Conservation (phyloP, 768 basidiomycete genomes). For the Exidia glandulosa region DNA sequence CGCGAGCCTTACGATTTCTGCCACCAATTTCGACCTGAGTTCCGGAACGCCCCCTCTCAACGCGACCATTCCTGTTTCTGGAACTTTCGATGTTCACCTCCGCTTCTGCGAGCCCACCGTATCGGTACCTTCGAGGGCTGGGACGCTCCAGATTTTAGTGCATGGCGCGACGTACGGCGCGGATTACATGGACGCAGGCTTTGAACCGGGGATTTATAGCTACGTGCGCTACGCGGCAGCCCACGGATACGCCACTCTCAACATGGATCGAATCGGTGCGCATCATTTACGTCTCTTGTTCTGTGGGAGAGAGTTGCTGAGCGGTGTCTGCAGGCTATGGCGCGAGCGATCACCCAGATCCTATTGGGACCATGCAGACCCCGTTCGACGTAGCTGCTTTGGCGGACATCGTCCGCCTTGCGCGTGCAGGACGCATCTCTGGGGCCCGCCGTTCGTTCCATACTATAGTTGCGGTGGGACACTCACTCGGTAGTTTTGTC, state of each 20-base stretch:
- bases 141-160: not conserved
- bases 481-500: not conserved
- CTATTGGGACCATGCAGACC: not conserved
- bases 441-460: not conserved
- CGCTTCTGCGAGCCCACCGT: not conserved
- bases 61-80: not conserved
- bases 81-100: not conserved
- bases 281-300: not conserved
- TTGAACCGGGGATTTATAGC: conserved; percentile 1
- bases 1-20: too few species aligned
- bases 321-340: not conserved
- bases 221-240: conserved; percentile 10
- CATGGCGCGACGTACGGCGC: not conserved
- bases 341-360: not conserved
- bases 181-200: not conserved
- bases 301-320: not conserved
- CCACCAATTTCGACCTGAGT: too few species aligned
- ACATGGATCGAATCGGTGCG: conserved; percentile 11
- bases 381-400: not conserved
- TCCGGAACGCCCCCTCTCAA: not conserved
- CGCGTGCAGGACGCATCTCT: not conserved
- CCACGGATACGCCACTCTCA: conserved; percentile 10
- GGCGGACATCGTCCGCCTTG: not conserved
- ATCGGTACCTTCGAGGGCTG: not conserved
- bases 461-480: not conserved